phyloP scores from a whole-genome alignment of 306 rosid genomes.

The Trifolium dubium region DNA sequence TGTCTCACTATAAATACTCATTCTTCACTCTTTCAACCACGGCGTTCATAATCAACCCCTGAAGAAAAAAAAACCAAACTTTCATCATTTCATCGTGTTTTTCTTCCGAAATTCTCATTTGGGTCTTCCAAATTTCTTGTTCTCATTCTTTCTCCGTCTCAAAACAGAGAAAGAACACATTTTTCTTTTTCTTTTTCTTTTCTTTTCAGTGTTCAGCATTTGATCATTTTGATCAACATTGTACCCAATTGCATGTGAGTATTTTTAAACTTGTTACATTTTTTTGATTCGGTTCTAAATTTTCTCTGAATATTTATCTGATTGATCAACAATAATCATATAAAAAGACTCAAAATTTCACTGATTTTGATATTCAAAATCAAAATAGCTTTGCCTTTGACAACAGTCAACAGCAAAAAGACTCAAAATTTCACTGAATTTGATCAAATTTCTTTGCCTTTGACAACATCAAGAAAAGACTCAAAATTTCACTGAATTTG shows the following conservation, averaged over 20 bases:
- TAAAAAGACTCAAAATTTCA: slow-evolving; percentile 26
- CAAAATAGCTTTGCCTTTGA: slow-evolving; percentile 7
- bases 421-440: too few species aligned
- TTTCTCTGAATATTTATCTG: slow-evolving; percentile 21
- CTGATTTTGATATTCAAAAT: slow-evolving; percentile 19
- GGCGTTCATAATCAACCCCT: background rate
- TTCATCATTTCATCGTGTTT: slow-evolving; percentile 28
- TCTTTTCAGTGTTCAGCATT: background rate
- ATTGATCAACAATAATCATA: slow-evolving; percentile 33
- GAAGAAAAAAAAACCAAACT: background rate
- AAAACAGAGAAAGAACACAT: background rate
- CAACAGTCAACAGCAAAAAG: background rate
- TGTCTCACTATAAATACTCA: background rate
- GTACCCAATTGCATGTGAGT: slow-evolving; percentile 33
- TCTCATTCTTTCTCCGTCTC: background rate
- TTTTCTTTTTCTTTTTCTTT: background rate
- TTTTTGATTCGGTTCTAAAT: background rate
- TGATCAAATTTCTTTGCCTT: too few species aligned
- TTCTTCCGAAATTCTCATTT: slow-evolving; percentile 19
- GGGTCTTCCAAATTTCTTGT: slow-evolving; percentile 27
- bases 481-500: too few species aligned
- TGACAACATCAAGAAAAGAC: too few species aligned
- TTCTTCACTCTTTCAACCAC: background rate
- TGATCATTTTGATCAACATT: slow-evolving; percentile 31
- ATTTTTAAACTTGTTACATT: background rate